A percentile compares a stretch with the other conserved stretches of the same genome.
phyloP scores from a whole-genome alignment of 164 flowering plant genomes.

The Liriodendron chinense region DNA sequence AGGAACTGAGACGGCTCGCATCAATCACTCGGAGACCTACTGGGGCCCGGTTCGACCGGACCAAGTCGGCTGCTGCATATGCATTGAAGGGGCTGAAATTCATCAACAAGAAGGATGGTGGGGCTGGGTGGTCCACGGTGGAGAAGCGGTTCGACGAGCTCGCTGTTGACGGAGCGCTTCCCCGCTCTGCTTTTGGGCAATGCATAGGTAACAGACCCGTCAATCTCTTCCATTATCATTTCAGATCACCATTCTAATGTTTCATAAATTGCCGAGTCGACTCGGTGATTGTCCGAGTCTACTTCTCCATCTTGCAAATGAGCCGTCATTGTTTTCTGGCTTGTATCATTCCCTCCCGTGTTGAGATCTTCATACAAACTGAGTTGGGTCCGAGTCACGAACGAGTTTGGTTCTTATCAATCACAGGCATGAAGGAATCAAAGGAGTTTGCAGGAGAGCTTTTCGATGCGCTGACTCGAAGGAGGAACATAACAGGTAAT shows the following conservation, averaged over 20 bases:
- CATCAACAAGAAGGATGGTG: conserved; percentile 61
- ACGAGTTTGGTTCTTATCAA: not conserved
- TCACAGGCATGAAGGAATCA: conserved; percentile 57
- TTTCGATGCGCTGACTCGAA: conserved; percentile 48
- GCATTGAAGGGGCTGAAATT: conserved; percentile 91
- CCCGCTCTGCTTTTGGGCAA: conserved; percentile 41
- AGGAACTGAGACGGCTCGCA: conserved; percentile 54
- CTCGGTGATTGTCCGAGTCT: too few species aligned
- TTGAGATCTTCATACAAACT: too few species aligned
- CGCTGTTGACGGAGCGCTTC: conserved; percentile 36
- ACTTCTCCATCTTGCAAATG: too few species aligned
- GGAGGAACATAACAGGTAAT: conserved; percentile 38
- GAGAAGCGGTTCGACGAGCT: conserved; percentile 44
- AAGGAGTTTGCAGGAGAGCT: conserved; percentile 56
- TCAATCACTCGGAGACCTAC: conserved; percentile 28
- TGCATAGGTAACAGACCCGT: conserved; percentile 46
- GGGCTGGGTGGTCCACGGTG: conserved; percentile 59
- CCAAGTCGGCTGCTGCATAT: conserved; percentile 72
- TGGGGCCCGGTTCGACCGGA: conserved; percentile 42
- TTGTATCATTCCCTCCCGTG: too few species aligned
- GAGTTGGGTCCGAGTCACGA: not conserved
- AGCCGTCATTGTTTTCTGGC: too few species aligned
- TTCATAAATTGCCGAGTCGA: too few species aligned
- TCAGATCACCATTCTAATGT: too few species aligned
- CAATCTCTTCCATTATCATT: not conserved